These are phyloP conservation scores for Neurospora pannonica DNA, from an alignment of 495 filamentous ascomycete species.

Conservation along the genomic window DNA sequence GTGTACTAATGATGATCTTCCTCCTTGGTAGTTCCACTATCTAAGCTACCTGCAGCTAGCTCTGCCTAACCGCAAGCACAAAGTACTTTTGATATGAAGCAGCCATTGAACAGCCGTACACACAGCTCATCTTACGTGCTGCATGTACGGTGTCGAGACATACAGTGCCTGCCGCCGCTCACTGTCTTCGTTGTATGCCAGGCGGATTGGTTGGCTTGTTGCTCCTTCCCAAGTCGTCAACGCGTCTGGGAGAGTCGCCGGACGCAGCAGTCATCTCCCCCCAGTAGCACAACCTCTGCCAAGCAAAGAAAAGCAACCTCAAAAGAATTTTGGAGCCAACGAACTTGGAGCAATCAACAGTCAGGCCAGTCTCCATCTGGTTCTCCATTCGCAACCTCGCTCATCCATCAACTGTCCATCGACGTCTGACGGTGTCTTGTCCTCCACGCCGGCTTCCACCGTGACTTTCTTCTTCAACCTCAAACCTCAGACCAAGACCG, in stretches of 20 bases:
- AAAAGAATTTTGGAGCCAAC: not conserved
- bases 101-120: not conserved
- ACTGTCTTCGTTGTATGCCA: not conserved
- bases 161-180: not conserved
- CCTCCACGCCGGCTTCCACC: not conserved
- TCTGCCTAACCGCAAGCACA: not conserved
- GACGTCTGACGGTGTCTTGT: not conserved
- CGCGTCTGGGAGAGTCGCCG: not conserved
- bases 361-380: not conserved
- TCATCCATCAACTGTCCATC: not conserved
- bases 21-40: not conserved
- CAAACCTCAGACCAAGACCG: not conserved
- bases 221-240: not conserved
- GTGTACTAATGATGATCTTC: not conserved
- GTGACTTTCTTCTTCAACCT: not conserved
- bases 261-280: not conserved
- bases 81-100: not conserved
- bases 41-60: not conserved
- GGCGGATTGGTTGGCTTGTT: not conserved
- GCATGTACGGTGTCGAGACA: not conserved
- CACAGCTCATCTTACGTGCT: not conserved
- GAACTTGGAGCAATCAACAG: not conserved
- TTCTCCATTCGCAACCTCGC: not conserved
- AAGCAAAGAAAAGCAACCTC: not conserved
- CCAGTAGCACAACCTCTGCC: not conserved